phyloP scores from a whole-genome alignment of 768 basidiomycete species.

The Hortiboletus flavorubellus region DNA sequence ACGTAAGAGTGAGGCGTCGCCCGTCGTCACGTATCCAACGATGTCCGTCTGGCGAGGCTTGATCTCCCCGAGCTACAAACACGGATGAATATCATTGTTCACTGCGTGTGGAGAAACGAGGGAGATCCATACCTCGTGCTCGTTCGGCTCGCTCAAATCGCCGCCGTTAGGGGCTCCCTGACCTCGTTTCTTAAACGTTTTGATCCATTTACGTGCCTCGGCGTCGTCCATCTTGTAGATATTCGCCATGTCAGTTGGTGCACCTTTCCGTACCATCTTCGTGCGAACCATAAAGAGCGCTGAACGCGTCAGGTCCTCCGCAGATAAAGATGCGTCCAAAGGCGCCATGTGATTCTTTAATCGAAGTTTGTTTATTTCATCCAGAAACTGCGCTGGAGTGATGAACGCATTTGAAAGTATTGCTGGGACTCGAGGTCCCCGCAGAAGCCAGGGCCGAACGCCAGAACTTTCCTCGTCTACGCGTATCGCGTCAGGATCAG shows the following conservation, averaged over 20 bases:
- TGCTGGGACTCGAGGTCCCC: constrained; percentile 46
- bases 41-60: constrained; percentile 43
- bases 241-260: constrained; percentile 69
- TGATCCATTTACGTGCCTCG: constrained; percentile 49
- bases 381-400: constrained; percentile 43
- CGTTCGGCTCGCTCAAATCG: constrained; percentile 20
- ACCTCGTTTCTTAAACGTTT: constrained; percentile 24
- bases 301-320: constrained; percentile 48
- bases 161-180: constrained; percentile 12
- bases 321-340: constrained; percentile 32
- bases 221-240: constrained; percentile 63
- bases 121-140: constrained; percentile 26
- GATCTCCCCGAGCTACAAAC: constrained; percentile 42
- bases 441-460: constrained; percentile 65
- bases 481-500: constrained; percentile 11
- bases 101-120: not conserved
- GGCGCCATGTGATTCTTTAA: constrained; percentile 47
- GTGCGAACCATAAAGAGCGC: constrained; percentile 70
- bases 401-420: constrained; percentile 47
- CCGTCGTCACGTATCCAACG: constrained; percentile 84
- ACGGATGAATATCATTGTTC: not conserved
- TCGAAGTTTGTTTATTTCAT: constrained; percentile 58
- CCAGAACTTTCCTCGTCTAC: not conserved
- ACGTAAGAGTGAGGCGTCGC: constrained; percentile 73
- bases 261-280: constrained; percentile 61